Evolutionary conservation across 208 protist species (phyloP).

Genomic region (Crithidia acanthocephali): DNA sequence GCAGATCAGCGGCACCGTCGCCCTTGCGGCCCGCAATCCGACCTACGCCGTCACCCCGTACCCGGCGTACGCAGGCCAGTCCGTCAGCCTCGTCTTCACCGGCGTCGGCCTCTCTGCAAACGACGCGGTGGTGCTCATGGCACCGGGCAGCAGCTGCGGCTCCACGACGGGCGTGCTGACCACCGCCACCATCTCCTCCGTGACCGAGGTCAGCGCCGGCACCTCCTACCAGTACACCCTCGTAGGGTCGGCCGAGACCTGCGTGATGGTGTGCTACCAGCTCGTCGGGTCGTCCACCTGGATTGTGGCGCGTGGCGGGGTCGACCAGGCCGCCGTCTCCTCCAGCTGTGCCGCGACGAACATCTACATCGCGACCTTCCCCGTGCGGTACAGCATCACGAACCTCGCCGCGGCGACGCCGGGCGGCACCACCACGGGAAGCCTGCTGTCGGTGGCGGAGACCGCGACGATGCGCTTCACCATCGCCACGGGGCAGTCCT

Average conservation of each 20-base stretch:
- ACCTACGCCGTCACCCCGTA: conserved; percentile 60
- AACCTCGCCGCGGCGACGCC: conserved; percentile 12
- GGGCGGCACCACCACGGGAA: background rate
- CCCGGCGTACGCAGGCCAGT: conserved; percentile 75
- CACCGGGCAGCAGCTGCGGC: conserved; percentile 36
- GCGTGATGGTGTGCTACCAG: conserved; percentile 79
- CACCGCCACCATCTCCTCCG: conserved; percentile 41
- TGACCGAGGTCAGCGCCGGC: conserved; percentile 43
- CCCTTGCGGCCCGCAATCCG: conserved; percentile 71
- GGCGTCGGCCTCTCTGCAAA: conserved; percentile 50
- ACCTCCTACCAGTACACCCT: conserved; percentile 62
- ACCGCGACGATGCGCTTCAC: conserved; percentile 56
- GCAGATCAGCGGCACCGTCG: conserved; percentile 49
- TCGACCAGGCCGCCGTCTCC: conserved; percentile 17
- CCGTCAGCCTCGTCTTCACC: conserved; percentile 50
- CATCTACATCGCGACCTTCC: conserved; percentile 72
- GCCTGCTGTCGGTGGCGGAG: conserved; percentile 52
- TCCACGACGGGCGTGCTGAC: conserved; percentile 10
- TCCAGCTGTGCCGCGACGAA: conserved; percentile 45
- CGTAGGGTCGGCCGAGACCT: conserved; percentile 61
- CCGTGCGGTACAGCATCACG: conserved; percentile 55
- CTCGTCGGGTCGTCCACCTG: conserved; percentile 43
- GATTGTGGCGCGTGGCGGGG: conserved; percentile 42
- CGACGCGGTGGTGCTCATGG: conserved; percentile 67
- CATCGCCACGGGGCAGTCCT: conserved; percentile 30